Base-by-base conservation (phyloP, 768 basidiomycete genomes). In the Lenzites betulinus region DNA sequence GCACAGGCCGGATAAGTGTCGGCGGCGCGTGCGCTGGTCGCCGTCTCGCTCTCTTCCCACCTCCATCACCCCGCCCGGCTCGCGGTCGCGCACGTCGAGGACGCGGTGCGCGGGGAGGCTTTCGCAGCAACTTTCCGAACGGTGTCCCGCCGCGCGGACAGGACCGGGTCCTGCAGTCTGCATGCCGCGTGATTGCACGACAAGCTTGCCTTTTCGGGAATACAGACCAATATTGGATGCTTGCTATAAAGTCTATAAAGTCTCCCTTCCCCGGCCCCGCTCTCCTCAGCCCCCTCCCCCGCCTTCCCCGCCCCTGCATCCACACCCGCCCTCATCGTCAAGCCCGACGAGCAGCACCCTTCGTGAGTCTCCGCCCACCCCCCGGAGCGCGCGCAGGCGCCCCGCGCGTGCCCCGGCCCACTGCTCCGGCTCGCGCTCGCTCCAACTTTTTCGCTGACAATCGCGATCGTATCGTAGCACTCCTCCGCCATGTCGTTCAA, bases 401-500 rank as follows among this genome's bases (percentile, higher is more conserved):
- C 30, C 30, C 39, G 38, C 48, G 39, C 56, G 48, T 39, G 48
- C 28, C 56, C 38, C 56, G 48, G 56, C 43, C 48, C 28, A 50
- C 42, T 28, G 23, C 56, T 30, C 56, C 50, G 48, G 43, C 56
- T 23, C 44, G 36, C 50, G 35, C 51, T 11, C 43, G 20, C 43
- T 26, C 25, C 44, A 11, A 3, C 38, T 39, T n/a, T 16, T 12
- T 20, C 28, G 3, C 39, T 51, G 39, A 42, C 56, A 20, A 25
- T 28, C 46, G 15, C 52, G 44, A 12, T 35, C 41, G 22, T 51
- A 18, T 41, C 33, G 13, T 22, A 62, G 60, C 51, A 53, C 36
- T 36, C 47, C 20, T 30, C 61, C 75, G 83, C 66, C 66, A 90
- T 90, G 89, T 83, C 85, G 66, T 80, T 83, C 71, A 78, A 87